These are phyloP conservation scores for Ogataea glucozyma DNA, from an alignment of 805 yeast genomes.

Conservation along the genomic window DNA sequence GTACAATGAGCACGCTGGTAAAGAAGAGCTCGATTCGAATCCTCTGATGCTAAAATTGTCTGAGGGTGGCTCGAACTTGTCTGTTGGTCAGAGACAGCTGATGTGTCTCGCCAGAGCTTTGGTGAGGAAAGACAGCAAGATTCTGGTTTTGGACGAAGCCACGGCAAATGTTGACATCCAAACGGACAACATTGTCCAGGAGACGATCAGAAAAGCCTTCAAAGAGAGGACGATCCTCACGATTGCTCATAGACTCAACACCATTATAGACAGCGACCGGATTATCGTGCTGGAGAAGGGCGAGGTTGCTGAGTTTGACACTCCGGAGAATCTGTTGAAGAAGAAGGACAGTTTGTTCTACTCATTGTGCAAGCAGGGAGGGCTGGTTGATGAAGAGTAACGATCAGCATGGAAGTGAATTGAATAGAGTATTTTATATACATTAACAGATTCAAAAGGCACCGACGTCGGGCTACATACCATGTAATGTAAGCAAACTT, in stretches of 20 bases:
- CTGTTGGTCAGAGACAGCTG: conserved; percentile 86
- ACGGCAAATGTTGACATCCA: conserved; percentile 89
- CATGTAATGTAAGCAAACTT: no score
- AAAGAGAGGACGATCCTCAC: conserved; percentile 77
- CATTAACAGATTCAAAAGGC: no score
- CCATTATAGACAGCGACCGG: conserved; percentile 78
- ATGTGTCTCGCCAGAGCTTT: conserved; percentile 82
- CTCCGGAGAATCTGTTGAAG: conserved; percentile 66
- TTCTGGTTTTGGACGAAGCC: conserved; percentile 79
- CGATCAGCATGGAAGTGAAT: neutral
- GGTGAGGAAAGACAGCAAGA: conserved; percentile 55
- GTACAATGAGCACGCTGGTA: conserved; percentile 46
- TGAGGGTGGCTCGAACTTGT: conserved; percentile 61
- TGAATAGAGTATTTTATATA: no score
- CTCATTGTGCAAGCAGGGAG: conserved; percentile 80
- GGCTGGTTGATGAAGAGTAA: conserved; percentile 36
- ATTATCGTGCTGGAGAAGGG: conserved; percentile 79
- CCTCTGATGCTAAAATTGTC: conserved; percentile 30
- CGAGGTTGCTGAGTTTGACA: conserved; percentile 71
- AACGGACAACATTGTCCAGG: conserved; percentile 75
- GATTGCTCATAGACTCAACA: conserved; percentile 82
- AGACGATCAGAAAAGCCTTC: conserved; percentile 74
- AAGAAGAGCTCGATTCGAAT: conserved; percentile 38
- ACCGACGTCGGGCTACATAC: no score
- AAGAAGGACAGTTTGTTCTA: conserved; percentile 72